phyloP scores from a whole-genome alignment of 768 basidiomycete genomes.

The Postia placenta region DNA sequence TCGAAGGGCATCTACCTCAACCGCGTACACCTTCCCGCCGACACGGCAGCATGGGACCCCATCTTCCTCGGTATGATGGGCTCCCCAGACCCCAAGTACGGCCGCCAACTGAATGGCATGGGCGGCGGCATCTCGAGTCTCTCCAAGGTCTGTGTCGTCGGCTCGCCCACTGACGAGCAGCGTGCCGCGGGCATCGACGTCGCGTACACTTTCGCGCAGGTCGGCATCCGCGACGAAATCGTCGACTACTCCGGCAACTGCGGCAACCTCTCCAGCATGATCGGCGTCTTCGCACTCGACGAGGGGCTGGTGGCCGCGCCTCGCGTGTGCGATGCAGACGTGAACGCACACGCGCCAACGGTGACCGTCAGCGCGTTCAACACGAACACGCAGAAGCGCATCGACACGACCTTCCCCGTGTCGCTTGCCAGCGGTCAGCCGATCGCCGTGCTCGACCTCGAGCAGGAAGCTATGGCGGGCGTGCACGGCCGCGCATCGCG shows the following conservation, averaged over 20 bases:
- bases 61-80: constrained; percentile 75
- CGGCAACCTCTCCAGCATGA: constrained; percentile 67
- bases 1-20: constrained; percentile 73
- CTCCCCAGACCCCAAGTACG: constrained; percentile 66
- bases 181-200: constrained; percentile 43
- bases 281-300: constrained; percentile 69
- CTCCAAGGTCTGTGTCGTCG: constrained; percentile 69
- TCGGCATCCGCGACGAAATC: constrained; percentile 45
- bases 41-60: constrained; percentile 45
- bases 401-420: constrained; percentile 69
- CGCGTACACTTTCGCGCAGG: constrained; percentile 65
- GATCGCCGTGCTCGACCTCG: constrained; percentile 36
- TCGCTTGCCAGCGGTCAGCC: constrained; percentile 5
- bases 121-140: constrained; percentile 73
- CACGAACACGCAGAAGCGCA: constrained; percentile 64
- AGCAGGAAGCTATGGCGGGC: constrained; percentile 56
- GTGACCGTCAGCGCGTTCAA: constrained; percentile 59
- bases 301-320: constrained; percentile 42
- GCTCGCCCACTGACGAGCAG: constrained; percentile 38
- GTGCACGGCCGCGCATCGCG: constrained; percentile 60
- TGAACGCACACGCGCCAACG: constrained; percentile 6
- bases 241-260: constrained; percentile 74
- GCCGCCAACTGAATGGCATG: constrained; percentile 75
- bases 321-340: constrained; percentile 11
- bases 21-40: constrained; percentile 43